phyloP scores from a whole-genome alignment of 176 grass and related monocot genomes.

The Oryza nivara region DNA sequence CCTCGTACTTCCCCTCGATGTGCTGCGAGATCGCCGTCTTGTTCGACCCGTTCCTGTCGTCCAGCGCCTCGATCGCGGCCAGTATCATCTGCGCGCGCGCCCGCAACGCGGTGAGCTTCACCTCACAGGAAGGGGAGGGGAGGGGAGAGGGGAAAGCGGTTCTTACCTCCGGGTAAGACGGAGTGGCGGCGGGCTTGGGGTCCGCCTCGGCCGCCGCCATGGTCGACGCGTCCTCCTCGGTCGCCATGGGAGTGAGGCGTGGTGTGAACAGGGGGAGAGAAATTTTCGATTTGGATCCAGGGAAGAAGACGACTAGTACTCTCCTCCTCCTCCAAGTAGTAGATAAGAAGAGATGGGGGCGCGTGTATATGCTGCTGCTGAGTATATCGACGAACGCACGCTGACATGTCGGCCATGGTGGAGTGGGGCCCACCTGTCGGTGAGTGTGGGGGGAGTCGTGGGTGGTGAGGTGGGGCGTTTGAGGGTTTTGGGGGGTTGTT shows the following conservation, averaged over 20 bases:
- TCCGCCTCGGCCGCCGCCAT: conserved; percentile 55
- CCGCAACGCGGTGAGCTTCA: neutral
- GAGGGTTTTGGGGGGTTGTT: neutral
- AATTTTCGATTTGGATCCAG: conserved; percentile 49
- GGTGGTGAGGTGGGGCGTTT: neutral
- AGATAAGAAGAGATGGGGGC: conserved; percentile 44
- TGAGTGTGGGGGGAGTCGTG: neutral
- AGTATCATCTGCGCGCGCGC: conserved; percentile 66
- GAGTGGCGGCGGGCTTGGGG: conserved; percentile 27
- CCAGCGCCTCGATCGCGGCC: conserved; percentile 58
- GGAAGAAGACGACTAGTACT: conserved; percentile 19
- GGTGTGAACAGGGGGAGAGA: neutral
- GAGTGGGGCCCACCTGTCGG: neutral
- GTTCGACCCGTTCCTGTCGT: conserved; percentile 49
- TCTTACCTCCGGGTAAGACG: conserved; percentile 75
- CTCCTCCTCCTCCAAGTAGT: neutral
- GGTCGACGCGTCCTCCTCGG: conserved; percentile 40
- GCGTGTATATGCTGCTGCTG: conserved; percentile 22
- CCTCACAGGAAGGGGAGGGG: too few relatives aligned
- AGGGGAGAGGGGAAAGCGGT: neutral
- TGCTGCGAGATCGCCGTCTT: conserved; percentile 71
- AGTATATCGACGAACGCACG: neutral
- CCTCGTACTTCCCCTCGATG: conserved; percentile 62
- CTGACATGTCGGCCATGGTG: neutral
- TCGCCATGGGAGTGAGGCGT: conserved; percentile 44